Percentiles rank a stretch among this genome's conserved stretches.
Conservation (phyloP, 345 rosid genomes). For the Jatropha curcas region DNA sequence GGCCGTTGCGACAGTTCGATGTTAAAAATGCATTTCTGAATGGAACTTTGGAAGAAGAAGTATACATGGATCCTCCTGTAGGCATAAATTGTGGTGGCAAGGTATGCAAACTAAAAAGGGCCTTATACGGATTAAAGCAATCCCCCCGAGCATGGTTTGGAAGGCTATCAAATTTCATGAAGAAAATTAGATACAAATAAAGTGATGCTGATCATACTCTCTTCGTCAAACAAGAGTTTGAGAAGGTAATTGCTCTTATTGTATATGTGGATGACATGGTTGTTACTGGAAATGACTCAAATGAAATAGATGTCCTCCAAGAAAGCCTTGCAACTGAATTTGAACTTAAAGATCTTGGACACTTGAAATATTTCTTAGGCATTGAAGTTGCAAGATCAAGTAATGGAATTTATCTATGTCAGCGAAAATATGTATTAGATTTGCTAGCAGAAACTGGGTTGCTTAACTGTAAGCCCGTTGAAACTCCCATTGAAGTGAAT, state of each 20-base stretch:
- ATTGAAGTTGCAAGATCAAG: not conserved
- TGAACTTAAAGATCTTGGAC: not conserved
- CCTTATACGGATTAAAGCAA: not conserved
- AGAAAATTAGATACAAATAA: not conserved
- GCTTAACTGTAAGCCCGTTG: no score
- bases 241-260: not conserved
- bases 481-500: no score
- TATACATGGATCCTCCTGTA: not conserved
- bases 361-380: slow-evolving; percentile 1
- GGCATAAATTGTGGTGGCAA: not conserved
- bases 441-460: no score
- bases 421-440: slow-evolving; percentile 2
- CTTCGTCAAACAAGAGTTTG: not conserved
- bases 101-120: not conserved
- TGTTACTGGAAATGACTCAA: not conserved
- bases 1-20: not conserved
- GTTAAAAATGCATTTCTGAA: not conserved
- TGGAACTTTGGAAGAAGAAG: slow-evolving; percentile 11
- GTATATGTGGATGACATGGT: slow-evolving; percentile 1
- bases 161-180: not conserved
- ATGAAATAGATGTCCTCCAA: not conserved
- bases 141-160: slow-evolving; percentile 1
- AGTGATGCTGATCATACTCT: not conserved
- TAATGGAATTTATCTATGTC: not conserved
- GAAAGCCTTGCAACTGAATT: not conserved